Evolutionary conservation across 2,329 filamentous ascomycete genomes (phyloP), one percentile per base, ranked within the genome.

Genomic region (Colletotrichum cereale): DNA sequence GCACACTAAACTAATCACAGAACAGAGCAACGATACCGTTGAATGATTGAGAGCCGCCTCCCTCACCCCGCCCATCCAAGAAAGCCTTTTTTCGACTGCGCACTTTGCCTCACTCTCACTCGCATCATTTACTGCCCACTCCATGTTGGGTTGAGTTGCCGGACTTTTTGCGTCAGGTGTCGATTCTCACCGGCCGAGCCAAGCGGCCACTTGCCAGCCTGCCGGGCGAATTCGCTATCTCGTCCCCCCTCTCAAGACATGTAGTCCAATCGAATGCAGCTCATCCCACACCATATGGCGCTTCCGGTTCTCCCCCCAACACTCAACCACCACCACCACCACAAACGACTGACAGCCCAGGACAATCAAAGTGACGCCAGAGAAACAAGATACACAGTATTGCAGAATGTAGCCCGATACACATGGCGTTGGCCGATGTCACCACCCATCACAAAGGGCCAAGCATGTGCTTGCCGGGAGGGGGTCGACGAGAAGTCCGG

Each of bases 301-400:
- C 47, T 12, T 18, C 34, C 48, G 44, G 8, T 11, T 10, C 42
- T n/a, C 31, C 60, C 38, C 44, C 36, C 65, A 61, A 63, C 61
- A 66, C 62, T 53, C 42, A 66, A 57, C 66, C 62, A 57, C 31
- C 34, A 57, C 66, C 62, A 57, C 31, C 34, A 47, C 24, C 1
- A 44, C 21, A 40, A 16, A 40, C 34, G 7, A 47, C 12, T 24
- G 44, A 57, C 47, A 47, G 40, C 42, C n/a, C 42, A 29, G 53
- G 52, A 24, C 63, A 56, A 21, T 34, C 5, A 36, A 34, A 24
- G 66, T 71, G 66, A 72, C 70, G 70, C 70, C 70, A 72, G 70
- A 72, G 48, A 56, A 40, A 71, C 66, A 72, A 42, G 61, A 71
- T 71, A 71, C 66, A 72, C 34, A 61, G 66, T 71, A 66, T 72